Conservation (phyloP, 495 filamentous ascomycete genomes). For the Aspergillus heteromorphus region DNA sequence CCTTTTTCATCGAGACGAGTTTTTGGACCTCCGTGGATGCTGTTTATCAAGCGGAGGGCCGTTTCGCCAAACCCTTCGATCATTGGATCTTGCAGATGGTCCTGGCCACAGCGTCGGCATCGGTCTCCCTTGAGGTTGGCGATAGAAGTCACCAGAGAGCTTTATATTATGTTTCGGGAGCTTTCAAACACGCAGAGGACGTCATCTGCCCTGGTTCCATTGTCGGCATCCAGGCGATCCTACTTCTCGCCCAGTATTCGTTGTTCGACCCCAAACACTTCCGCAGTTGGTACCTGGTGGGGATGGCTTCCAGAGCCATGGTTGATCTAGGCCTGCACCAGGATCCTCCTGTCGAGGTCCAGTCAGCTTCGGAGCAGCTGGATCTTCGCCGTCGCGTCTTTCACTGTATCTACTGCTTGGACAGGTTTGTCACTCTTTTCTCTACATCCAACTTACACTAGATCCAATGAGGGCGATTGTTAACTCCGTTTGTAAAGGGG, state of each 20-base stretch:
- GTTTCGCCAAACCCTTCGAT: constrained; percentile 63
- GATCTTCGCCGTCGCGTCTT: constrained; percentile 76
- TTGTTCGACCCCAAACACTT: constrained; percentile 84
- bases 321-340: constrained; percentile 88
- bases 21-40: constrained; percentile 73
- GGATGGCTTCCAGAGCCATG: constrained; percentile 76
- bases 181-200: constrained; percentile 67
- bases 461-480: not conserved
- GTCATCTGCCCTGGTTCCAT: constrained; percentile 80
- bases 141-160: constrained; percentile 62
- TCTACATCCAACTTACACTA: not conserved
- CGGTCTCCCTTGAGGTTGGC: constrained; percentile 60
- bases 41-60: constrained; percentile 61
- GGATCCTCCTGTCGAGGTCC: constrained; percentile 64
- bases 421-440: constrained; percentile 53
- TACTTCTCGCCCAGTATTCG: constrained; percentile 81
- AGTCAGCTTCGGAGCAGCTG: constrained; percentile 56
- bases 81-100: constrained; percentile 86
- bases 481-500: constrained; percentile 51
- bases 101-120: constrained; percentile 69
- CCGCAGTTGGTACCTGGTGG: constrained; percentile 85
- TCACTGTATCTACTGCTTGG: constrained; percentile 79
- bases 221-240: constrained; percentile 73
- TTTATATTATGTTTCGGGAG: constrained; percentile 59
- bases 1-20: constrained; percentile 68